A percentile compares a stretch with the other conserved stretches of the same genome.
These are phyloP conservation scores for Groenewaldozyma sp. DNA, from an alignment of 1,139 yeast species.

Conservation along the genomic window DNA sequence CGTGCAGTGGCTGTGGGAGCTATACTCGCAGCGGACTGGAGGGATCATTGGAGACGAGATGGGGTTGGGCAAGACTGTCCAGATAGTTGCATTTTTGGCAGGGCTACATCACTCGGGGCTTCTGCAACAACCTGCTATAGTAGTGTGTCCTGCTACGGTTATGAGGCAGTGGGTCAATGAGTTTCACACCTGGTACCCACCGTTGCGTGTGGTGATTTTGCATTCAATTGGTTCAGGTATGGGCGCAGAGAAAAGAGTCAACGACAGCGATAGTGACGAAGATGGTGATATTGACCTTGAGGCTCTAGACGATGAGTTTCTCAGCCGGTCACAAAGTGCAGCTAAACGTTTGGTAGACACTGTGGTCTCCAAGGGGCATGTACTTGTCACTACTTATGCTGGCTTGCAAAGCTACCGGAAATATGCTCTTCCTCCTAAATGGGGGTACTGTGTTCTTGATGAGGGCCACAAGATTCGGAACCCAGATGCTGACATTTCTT, in stretches of 20 bases:
- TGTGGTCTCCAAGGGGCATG: slow-evolving; percentile 57
- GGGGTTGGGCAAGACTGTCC: slow-evolving; percentile 96
- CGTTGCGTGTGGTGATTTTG: slow-evolving; percentile 71
- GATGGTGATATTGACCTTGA: slow-evolving; percentile 40
- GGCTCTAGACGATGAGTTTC: slow-evolving; percentile 25
- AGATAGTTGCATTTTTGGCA: slow-evolving; percentile 80
- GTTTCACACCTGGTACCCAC: slow-evolving; percentile 98
- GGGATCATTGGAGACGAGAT: slow-evolving; percentile 96
- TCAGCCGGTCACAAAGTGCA: slow-evolving; percentile 21
- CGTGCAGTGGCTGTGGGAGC: slow-evolving; percentile 63
- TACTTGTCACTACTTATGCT: slow-evolving; percentile 82
- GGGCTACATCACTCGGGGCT: slow-evolving; percentile 77
- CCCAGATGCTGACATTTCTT: slow-evolving; percentile 83
- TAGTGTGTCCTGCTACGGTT: slow-evolving; percentile 96
- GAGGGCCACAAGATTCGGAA: slow-evolving; percentile 96
- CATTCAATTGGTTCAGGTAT: slow-evolving; percentile 93
- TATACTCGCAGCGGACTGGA: slow-evolving; percentile 78
- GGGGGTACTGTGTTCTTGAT: slow-evolving; percentile 90
- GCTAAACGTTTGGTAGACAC: slow-evolving; percentile 39
- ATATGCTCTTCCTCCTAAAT: slow-evolving; percentile 53
- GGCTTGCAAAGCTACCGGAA: slow-evolving; percentile 76
- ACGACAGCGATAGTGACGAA: slow-evolving; percentile 20
- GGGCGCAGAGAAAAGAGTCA: slow-evolving; percentile 45
- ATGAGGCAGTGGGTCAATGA: slow-evolving; percentile 95
- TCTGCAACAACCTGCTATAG: slow-evolving; percentile 65